A percentile compares a stretch with the other conserved stretches of the same genome.
Conservation (phyloP, 352 stramenopile species). For the Phytopythium aichiense region DNA sequence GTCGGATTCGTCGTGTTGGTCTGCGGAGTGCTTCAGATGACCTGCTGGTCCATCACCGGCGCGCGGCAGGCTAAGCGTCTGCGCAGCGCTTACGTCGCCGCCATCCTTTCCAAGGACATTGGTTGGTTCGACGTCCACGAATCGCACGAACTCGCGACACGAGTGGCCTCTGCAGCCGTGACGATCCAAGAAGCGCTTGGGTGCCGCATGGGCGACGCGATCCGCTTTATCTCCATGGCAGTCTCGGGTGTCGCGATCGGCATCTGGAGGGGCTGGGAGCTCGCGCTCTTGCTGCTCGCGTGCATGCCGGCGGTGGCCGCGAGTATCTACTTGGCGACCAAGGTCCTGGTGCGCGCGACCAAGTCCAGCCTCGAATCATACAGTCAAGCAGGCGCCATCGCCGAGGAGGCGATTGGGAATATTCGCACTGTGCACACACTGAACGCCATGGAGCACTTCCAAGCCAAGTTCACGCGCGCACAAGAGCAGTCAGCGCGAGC, state of each 20-base stretch:
- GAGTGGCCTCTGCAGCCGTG: slow-evolving; percentile 28
- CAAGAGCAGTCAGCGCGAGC: slow-evolving; percentile 32
- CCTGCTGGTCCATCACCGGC: slow-evolving; percentile 43
- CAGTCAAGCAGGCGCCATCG: slow-evolving; percentile 38
- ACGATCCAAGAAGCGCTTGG: slow-evolving; percentile 49
- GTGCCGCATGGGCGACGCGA: slow-evolving; percentile 31
- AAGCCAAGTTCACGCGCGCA: slow-evolving; percentile 17
- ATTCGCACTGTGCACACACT: slow-evolving; percentile 41
- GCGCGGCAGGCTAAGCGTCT: slow-evolving; percentile 44
- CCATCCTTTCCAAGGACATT: slow-evolving; percentile 44
- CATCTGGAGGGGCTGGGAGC: slow-evolving; percentile 33
- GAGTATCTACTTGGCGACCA: slow-evolving; percentile 13
- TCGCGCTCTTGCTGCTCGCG: slow-evolving; percentile 35
- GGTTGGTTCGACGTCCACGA: slow-evolving; percentile 41
- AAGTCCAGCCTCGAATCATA: slow-evolving; percentile 33
- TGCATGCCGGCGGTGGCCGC: slow-evolving; percentile 29
- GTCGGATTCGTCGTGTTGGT: slow-evolving; percentile 26
- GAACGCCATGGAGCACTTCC: slow-evolving; percentile 35
- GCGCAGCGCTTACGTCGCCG: slow-evolving; percentile 28
- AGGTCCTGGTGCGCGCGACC: slow-evolving; percentile 14
- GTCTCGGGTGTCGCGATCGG: slow-evolving; percentile 35
- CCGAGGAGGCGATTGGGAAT: slow-evolving; percentile 33
- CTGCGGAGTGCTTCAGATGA: slow-evolving; percentile 33
- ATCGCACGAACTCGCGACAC: slow-evolving; percentile 26
- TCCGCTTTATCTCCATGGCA: slow-evolving; percentile 30